Evolutionary conservation across 2,329 filamentous ascomycete species (phyloP), one percentile per base, ranked within the genome.

Genomic region (Plenodomus tracheiphilus): DNA sequence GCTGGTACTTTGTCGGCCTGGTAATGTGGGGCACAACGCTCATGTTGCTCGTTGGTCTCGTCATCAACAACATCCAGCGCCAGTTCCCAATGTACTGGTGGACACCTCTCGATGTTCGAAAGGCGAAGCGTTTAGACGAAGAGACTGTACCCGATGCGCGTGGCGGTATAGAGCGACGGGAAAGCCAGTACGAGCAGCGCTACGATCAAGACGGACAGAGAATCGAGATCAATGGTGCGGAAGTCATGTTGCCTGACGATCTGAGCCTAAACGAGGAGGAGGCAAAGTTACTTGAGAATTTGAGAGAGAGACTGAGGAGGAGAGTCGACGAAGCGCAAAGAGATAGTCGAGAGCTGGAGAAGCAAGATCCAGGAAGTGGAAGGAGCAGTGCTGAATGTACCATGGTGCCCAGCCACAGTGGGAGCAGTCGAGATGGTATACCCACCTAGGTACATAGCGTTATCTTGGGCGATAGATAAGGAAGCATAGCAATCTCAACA

Each of bases 71-170:
- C 49, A 67, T 78, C 8, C 64, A 76, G 42, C 61, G 77, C 21
- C 71, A 73, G 46, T 80, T 77, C 53, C 77, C 77, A 0, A 46
- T 75, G 2, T 79, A 73, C 45, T 80, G 77, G 77, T 79, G 76
- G 77, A 76, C 75, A n/a, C 68, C 74, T 2, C 42, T 66, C 28
- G 68, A 74, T 18, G 53, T 75, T 7, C 65, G 69, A 8, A 56
- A 44, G 32, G 58, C 53, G 35, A 56, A 52, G 18, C 53, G 38
- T n/a, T 25, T 52, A 3, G 63, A 61, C 40, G 46, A 68, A 58
- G 57, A 63, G 61, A 54, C 62, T 6, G 41, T 61, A 25, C 52
- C 62, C 1, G 56, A 65, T 42, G 62, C 32, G n/a, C 39, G 39
- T 19, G 60, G 59, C 7, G 59, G 55, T 1, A 21, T 64, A 7